Conservation (phyloP, 768 basidiomycete species). For the Rhodotorula kratochvilovae region DNA sequence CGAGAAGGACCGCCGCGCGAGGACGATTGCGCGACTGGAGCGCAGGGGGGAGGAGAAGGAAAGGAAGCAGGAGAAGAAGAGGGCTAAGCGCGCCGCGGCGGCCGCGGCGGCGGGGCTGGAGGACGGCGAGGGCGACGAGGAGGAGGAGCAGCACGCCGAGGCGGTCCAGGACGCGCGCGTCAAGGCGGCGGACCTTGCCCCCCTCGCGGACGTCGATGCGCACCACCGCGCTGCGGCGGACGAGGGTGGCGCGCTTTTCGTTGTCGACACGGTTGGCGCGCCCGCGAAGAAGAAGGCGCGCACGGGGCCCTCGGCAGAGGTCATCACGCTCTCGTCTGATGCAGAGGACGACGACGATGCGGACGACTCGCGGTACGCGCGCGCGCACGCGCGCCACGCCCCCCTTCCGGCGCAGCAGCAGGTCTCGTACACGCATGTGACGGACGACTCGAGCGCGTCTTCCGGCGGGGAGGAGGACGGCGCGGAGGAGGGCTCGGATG, state of each 20-base stretch:
- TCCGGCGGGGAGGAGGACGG: background rate
- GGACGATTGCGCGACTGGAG: slow-evolving; percentile 32
- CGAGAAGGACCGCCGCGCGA: slow-evolving; percentile 19
- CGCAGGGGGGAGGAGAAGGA: slow-evolving; percentile 23
- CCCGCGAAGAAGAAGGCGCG: background rate
- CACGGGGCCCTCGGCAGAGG: too few species aligned
- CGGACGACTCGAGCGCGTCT: background rate
- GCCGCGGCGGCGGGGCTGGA: background rate
- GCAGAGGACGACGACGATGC: slow-evolving; percentile 13
- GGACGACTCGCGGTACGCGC: slow-evolving; percentile 34
- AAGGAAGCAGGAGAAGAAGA: slow-evolving; percentile 12
- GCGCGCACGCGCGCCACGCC: slow-evolving; percentile 1
- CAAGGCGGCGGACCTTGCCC: slow-evolving; percentile 1
- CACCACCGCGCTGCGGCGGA: background rate
- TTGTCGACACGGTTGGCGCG: slow-evolving; percentile 8
- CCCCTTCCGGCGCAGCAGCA: too few species aligned
- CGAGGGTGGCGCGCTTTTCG: background rate
- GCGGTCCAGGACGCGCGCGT: slow-evolving; percentile 16
- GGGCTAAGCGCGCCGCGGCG: background rate
- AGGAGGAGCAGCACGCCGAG: background rate
- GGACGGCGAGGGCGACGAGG: background rate
- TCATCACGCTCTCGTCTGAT: background rate
- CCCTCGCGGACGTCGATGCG: background rate
- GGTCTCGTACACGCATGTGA: background rate
- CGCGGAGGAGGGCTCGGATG: slow-evolving; percentile 5